Conservation (phyloP, 257 asterid genomes). For the Forsythia suspensa region DNA sequence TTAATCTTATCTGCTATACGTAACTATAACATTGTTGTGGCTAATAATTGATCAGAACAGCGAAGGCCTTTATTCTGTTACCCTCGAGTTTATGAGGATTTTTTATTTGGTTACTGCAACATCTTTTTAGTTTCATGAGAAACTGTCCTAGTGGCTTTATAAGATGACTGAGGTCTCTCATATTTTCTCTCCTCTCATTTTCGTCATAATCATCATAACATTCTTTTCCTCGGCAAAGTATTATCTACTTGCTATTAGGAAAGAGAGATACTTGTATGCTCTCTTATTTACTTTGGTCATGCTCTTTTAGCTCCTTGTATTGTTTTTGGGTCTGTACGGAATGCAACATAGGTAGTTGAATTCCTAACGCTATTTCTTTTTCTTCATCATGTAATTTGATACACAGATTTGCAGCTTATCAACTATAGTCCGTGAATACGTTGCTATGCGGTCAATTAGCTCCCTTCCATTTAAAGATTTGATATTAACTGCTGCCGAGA, state of each 20-base stretch:
- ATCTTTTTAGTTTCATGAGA: not conserved
- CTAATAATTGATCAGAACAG: no score
- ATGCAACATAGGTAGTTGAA: constrained; percentile 6
- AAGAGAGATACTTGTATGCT: not conserved
- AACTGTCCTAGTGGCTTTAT: not conserved
- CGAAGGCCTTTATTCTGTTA: not conserved
- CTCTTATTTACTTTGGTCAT: not conserved
- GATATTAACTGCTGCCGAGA: constrained; percentile 70
- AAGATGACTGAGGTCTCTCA: not conserved
- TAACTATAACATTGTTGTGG: not conserved
- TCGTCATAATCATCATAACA: not conserved
- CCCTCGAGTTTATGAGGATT: not conserved
- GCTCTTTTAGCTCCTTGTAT: constrained; percentile 4
- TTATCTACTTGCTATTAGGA: constrained; percentile 2
- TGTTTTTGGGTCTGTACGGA: constrained; percentile 16
- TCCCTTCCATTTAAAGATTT: constrained; percentile 86
- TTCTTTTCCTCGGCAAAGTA: not conserved
- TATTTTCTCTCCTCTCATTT: not conserved
- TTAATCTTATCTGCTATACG: not conserved
- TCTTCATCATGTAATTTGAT: constrained; percentile 19
- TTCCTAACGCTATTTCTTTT: constrained; percentile 13
- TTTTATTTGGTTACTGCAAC: not conserved
- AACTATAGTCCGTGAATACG: constrained; percentile 91
- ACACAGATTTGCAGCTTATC: constrained; percentile 88
- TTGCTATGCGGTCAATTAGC: constrained; percentile 76